Evolutionary conservation across 2,329 filamentous ascomycete species (phyloP), one percentile per base, ranked within the genome.

Genomic region (Xylariaceae sp.): DNA sequence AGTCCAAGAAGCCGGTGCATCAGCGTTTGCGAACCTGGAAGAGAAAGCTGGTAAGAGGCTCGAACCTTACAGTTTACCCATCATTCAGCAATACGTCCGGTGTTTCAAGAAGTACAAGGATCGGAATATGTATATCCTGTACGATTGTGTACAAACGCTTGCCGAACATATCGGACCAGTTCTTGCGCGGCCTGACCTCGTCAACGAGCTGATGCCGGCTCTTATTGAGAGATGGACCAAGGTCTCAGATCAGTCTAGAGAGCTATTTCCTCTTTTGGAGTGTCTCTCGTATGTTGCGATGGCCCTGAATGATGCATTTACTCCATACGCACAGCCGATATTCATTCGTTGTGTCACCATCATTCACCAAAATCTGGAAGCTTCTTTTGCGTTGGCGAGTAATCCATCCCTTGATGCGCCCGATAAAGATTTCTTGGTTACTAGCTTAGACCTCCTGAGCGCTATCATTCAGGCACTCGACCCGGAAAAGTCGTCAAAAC

Each of bases 21-120:
- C 93, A 2, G 93, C 93, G 7, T 98, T 99, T 75, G 93, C 95
- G 3, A 96, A 93, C 68, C 82, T 99, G 7, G 95, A 98, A 73
- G 95, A 98, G 72, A 96, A 96, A 73, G 90, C 95, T 0, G 91
- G 91, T 56, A 86, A 86, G 61, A 83, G 88, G 59, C 77, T 99
- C 42, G 86, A 88, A 61, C 91, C 91, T 0, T 99, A 97, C 75
- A 93, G 91, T 67, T 83, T 88, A 23, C 90, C 93, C 21, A 98
- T 99, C 67, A 85, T 98, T 50, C 88, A 88, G 59, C 95, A 98
- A 71, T 98, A 93, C 69, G 92, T 97, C 50, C 81, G 84, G 58
- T 99, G 95, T 74, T 99, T 99, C 75, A 84, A 81, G 50, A 92
- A 90, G 75, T 99, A 98, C 84, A 98, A 99, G 81, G 93, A 98